A percentile compares a stretch with the other conserved stretches of the same genome.
These are phyloP conservation scores for Aspergillus oerlinghausenensis DNA, from an alignment of 2,329 filamentous ascomycete species.

Conservation along the genomic window DNA sequence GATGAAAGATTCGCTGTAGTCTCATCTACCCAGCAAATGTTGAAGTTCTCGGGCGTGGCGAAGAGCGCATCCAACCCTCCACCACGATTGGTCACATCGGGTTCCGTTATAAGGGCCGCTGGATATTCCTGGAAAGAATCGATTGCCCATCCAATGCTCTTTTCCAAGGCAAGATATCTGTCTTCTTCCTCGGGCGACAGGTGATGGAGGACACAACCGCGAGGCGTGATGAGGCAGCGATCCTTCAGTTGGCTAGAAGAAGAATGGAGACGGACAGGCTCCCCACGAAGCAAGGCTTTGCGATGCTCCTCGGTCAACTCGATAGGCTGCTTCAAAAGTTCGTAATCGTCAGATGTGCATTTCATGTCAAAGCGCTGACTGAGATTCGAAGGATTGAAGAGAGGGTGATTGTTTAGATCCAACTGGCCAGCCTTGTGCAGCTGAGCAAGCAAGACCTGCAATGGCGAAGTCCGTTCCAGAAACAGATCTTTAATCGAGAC, in stretches of 20 bases:
- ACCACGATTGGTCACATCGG: constrained; percentile 41
- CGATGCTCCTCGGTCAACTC: constrained; percentile 42
- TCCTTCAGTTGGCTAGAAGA: constrained; percentile 35
- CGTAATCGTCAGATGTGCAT: constrained; percentile 37
- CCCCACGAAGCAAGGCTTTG: constrained; percentile 38
- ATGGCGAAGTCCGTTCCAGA: constrained; percentile 33
- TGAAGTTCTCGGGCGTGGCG: constrained; percentile 42
- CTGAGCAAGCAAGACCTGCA: constrained; percentile 36
- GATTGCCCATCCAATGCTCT: constrained; percentile 25
- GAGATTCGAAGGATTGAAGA: constrained; percentile 40
- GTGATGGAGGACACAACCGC: constrained; percentile 42
- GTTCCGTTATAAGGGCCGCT: constrained; percentile 30
- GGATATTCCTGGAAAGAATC: constrained; percentile 39
- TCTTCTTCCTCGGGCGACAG: constrained; percentile 44
- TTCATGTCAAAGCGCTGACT: constrained; percentile 41
- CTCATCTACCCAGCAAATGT: constrained; percentile 43
- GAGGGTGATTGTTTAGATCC: constrained; percentile 35
- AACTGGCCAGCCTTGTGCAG: constrained; percentile 35
- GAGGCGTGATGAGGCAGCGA: constrained; percentile 42
- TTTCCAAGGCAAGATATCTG: constrained; percentile 42
- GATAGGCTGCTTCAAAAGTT: constrained; percentile 34
- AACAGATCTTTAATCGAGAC: constrained; percentile 38
- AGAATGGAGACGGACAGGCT: constrained; percentile 37
- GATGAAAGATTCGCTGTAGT: constrained; percentile 22
- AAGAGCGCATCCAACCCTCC: constrained; percentile 44